These are phyloP conservation scores for Silene uniflora DNA, from an alignment of 148 eudicot species.

Conservation along the genomic window DNA sequence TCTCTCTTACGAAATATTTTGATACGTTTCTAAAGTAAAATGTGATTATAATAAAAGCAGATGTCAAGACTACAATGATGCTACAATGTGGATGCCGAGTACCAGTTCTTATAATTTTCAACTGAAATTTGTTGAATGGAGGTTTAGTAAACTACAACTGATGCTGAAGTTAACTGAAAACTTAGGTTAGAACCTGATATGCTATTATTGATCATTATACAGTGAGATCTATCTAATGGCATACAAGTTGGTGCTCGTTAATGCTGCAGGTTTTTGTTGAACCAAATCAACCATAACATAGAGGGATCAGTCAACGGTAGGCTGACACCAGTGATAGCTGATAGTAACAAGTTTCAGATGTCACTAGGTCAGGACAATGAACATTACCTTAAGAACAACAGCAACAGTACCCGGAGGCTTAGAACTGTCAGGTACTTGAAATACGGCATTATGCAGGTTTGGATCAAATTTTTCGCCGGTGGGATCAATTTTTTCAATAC, in stretches of 20 bases:
- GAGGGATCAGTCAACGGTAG: background rate
- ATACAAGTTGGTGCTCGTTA: no score
- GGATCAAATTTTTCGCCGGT: slow-evolving; percentile 86
- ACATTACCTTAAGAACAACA: slow-evolving; percentile 81
- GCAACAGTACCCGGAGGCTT: slow-evolving; percentile 84
- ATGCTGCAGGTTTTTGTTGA: background rate
- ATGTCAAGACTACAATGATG: background rate
- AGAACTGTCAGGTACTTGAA: slow-evolving; percentile 86
- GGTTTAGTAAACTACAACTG: background rate
- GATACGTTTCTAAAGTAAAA: background rate
- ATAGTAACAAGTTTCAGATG: background rate
- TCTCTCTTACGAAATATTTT: background rate
- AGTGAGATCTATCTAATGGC: background rate
- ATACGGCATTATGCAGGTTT: slow-evolving; percentile 79
- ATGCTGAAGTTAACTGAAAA: background rate
- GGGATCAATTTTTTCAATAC: slow-evolving; percentile 78
- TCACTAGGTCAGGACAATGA: background rate
- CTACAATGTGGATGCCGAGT: background rate
- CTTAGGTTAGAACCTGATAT: background rate
- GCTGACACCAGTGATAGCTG: background rate
- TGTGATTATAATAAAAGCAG: background rate
- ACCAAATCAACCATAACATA: background rate
- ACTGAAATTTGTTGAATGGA: background rate
- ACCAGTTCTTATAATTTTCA: background rate
- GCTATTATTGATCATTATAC: background rate